Base-by-base conservation (phyloP, 2,329 filamentous ascomycete genomes). In the Lasiodiplodia sp. region DNA sequence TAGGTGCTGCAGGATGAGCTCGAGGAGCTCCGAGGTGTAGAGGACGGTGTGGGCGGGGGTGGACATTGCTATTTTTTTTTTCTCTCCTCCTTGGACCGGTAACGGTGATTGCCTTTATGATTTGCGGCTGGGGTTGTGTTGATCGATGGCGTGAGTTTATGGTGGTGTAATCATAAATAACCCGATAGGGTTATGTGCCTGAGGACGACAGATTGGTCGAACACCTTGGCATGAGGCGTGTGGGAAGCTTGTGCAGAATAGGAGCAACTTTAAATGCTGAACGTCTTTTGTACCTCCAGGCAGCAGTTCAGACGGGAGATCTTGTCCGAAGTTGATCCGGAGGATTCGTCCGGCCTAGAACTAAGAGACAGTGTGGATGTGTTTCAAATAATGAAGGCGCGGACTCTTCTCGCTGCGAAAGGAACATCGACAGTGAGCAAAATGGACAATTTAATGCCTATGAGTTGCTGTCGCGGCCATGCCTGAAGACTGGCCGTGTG, bases 1-100 rank as follows among this genome's bases (percentile, higher is more conserved):
- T n/a, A 68, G 66, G 11, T 14, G 21, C 25, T 63, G 66, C 6
- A 68, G 66, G 16, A 68, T 62, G 21, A 53, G 56, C 38, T 68
- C 66, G 16, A 68, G 66, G 37, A 68, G 56, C 37, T 68, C 66
- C 37, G 57, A 49, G 6, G 66, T 68, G 66, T 28, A 21, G 55
- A 67, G 28, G 55, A 60, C 65, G 31, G 38, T 28, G 52, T 21
- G 12, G 52, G 53, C 28, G 38, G 38, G 16, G n/a, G 12, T 4
- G 58, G 28, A 14, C 14, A 28, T 18, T 21, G 37, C 28, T 31
- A 11, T 12, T 10, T 4, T 8, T 49, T 62, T 49, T 12, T 16
- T 16, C n/a, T n/a, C n/a, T n/a, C n/a, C n/a, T n/a, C 38, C 2
- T 31, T 21, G 28, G 23, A 12, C n/a, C 21, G 31, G 56, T 44